Evolutionary conservation across 2,329 filamentous ascomycete genomes (phyloP).

Genomic region (Fusarium marasasianum): DNA sequence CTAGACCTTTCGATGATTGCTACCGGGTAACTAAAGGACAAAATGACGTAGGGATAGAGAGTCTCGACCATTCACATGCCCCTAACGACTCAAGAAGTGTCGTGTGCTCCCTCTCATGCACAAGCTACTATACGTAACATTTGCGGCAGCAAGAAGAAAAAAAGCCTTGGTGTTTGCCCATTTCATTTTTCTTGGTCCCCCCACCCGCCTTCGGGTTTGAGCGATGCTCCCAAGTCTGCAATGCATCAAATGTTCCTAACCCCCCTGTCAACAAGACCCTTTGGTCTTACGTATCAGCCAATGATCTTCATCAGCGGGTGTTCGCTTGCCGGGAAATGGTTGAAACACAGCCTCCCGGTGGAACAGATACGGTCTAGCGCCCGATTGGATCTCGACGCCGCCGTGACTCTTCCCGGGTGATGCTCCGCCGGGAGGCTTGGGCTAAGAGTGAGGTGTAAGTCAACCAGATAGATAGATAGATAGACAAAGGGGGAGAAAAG

Average conservation of each 20-base stretch:
- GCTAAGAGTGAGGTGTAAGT: background rate
- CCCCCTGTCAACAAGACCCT: background rate
- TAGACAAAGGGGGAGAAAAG: background rate
- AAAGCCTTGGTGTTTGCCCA: slow-evolving; percentile 29
- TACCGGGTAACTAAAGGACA: background rate
- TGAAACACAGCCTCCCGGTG: slow-evolving; percentile 20
- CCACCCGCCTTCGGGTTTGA: slow-evolving; percentile 9
- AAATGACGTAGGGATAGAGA: background rate
- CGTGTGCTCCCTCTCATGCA: background rate
- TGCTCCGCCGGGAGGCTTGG: background rate
- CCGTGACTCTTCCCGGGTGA: slow-evolving; percentile 19
- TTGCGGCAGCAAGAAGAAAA: background rate
- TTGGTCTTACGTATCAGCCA: background rate
- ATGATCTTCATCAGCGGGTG: background rate
- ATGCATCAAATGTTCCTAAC: background rate
- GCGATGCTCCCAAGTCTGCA: slow-evolving; percentile 8
- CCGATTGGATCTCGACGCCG: slow-evolving; percentile 2
- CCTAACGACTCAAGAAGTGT: background rate
- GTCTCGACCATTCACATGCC: background rate
- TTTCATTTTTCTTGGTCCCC: background rate
- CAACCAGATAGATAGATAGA: background rate
- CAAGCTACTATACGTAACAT: background rate
- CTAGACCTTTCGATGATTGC: background rate
- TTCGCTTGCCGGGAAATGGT: background rate
- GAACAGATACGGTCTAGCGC: background rate